These are phyloP conservation scores for Leccinum aurantiacum DNA, from an alignment of 768 basidiomycete genomes.

Conservation along the genomic window DNA sequence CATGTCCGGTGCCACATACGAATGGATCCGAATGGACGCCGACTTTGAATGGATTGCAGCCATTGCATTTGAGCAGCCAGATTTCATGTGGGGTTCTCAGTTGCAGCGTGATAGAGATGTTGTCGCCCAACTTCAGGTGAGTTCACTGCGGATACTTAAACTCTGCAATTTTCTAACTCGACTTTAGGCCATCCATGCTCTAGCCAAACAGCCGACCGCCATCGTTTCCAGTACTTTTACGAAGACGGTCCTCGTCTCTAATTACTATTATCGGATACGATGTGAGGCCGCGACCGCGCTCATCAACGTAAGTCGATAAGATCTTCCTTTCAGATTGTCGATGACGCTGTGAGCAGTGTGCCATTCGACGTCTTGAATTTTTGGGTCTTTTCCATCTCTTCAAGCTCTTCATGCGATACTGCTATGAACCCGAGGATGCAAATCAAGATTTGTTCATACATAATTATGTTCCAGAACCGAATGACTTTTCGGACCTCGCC, in stretches of 20 bases:
- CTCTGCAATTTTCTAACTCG: conserved; percentile 12
- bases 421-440: conserved; percentile 82
- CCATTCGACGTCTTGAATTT: too few relatives aligned
- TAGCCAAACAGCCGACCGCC: conserved; percentile 76
- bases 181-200: conserved; percentile 86
- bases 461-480: conserved; percentile 91
- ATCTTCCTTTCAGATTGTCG: conserved; percentile 5
- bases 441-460: conserved; percentile 83
- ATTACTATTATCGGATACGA: conserved; percentile 94
- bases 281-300: conserved; percentile 91
- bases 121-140: conserved; percentile 92
- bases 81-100: conserved; percentile 99
- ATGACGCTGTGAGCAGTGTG: conserved; percentile 40
- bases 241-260: conserved; percentile 89
- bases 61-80: conserved; percentile 90
- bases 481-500: conserved; percentile 87
- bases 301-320: conserved; percentile 31
- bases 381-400: too few relatives aligned
- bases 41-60: conserved; percentile 99
- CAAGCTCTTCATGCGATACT: conserved; percentile 90
- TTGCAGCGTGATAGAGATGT: conserved; percentile 95
- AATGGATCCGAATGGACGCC: conserved; percentile 99
- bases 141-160: conserved; percentile 22
- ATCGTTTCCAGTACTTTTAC: conserved; percentile 91
- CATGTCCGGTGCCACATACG: conserved; percentile 96